These are phyloP conservation scores for Arachis hypogaea DNA, from an alignment of 306 rosid species.

Conservation along the genomic window DNA sequence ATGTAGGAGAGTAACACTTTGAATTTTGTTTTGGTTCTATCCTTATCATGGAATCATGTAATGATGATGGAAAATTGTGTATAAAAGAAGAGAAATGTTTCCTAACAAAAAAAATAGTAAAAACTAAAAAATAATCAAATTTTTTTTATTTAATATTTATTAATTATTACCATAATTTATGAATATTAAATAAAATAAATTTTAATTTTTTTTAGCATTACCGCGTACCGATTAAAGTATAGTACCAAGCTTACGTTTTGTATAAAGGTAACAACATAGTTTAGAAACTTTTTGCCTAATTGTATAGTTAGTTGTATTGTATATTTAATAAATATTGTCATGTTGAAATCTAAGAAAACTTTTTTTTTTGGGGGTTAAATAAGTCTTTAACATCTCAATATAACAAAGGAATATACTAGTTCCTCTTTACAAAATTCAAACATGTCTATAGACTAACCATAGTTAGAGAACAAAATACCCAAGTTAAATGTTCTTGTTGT, in stretches of 20 bases:
- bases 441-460: no score
- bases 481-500: no score
- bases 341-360: no score
- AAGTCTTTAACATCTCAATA: no score
- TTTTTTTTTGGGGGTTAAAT: no score
- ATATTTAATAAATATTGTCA: neutral
- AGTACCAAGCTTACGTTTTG: neutral
- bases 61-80: neutral
- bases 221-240: no score
- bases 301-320: neutral
- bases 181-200: no score
- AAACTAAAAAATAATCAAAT: neutral
- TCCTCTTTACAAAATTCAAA: no score
- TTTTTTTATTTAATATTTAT: neutral
- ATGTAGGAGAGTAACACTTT: neutral
- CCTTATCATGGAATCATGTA: neutral
- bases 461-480: no score
- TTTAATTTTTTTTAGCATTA: no score
- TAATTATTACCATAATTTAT: no score
- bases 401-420: no score
- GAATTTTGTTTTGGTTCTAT: neutral
- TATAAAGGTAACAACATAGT: neutral
- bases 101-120: neutral
- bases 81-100: neutral
- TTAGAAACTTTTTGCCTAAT: neutral